Conservation (phyloP, 768 basidiomycete species). For the Nevesoporus exiguus region DNA sequence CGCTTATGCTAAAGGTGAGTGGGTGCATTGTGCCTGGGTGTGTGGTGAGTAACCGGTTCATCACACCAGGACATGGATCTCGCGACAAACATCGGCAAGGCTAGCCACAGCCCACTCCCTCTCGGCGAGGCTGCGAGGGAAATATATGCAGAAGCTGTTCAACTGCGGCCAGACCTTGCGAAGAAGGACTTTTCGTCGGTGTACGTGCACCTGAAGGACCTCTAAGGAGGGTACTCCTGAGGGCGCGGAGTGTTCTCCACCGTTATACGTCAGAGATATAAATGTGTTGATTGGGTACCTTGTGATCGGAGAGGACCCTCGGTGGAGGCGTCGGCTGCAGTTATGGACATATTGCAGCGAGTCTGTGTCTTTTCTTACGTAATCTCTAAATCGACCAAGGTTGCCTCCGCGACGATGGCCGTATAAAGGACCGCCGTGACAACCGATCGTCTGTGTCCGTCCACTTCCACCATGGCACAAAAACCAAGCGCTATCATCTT, state of each 20-base stretch:
- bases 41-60: slow-evolving; percentile 7
- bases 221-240: neutral
- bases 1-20: slow-evolving; percentile 76
- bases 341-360: neutral
- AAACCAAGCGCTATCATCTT: slow-evolving; percentile 74
- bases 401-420: slow-evolving; percentile 25
- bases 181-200: slow-evolving; percentile 80
- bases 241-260: neutral
- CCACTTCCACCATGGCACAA: slow-evolving; percentile 34
- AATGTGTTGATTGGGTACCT: slow-evolving; percentile 14
- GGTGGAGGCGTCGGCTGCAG: neutral
- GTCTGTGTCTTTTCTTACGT: slow-evolving; percentile 14
- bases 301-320: neutral
- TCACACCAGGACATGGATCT: slow-evolving; percentile 74
- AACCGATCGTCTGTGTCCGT: slow-evolving; percentile 19
- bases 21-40: neutral
- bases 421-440: slow-evolving; percentile 24
- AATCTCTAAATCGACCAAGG: slow-evolving; percentile 13
- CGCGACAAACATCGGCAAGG: slow-evolving; percentile 59
- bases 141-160: slow-evolving; percentile 57
- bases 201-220: slow-evolving; percentile 55
- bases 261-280: neutral
- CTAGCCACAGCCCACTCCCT: slow-evolving; percentile 51
- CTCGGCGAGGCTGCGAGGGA: slow-evolving; percentile 61
- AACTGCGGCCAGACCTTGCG: slow-evolving; percentile 54